Percentiles rank a stretch among this genome's conserved stretches.
phyloP scores from a whole-genome alignment of 1,284 basidiomycete genomes.

The Hymenochaete sp. region DNA sequence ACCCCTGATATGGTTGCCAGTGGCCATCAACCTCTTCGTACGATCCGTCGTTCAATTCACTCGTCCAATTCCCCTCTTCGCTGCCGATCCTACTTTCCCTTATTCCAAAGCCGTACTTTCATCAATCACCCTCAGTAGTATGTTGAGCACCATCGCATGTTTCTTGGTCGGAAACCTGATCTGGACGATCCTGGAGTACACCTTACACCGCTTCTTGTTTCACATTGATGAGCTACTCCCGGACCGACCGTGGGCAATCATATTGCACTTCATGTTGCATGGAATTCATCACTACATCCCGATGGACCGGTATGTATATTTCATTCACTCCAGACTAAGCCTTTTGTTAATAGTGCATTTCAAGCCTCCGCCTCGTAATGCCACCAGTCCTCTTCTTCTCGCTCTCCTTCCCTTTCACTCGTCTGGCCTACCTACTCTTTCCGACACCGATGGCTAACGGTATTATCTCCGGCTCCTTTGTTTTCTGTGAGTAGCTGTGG shows the following conservation, averaged over 20 bases:
- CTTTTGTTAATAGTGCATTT: constrained; percentile 10
- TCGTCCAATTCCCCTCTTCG: constrained; percentile 49
- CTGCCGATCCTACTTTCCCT: constrained; percentile 46
- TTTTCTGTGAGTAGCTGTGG: constrained; percentile 69
- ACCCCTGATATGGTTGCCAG: constrained; percentile 88
- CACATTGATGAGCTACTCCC: constrained; percentile 91
- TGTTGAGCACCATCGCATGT: constrained; percentile 48
- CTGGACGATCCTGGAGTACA: constrained; percentile 95
- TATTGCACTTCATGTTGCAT: constrained; percentile 89
- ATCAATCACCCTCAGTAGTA: constrained; percentile 38
- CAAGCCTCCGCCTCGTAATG: constrained; percentile 90
- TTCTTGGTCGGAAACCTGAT: constrained; percentile 80
- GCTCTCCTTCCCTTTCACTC: constrained; percentile 84
- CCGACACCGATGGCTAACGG: constrained; percentile 84
- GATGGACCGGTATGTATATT: constrained; percentile 70
- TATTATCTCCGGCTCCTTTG: constrained; percentile 85
- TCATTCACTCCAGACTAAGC: neutral
- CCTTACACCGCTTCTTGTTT: constrained; percentile 96
- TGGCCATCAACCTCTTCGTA: constrained; percentile 72
- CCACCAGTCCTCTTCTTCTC: constrained; percentile 80
- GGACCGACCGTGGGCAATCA: constrained; percentile 73
- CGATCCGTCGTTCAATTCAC: constrained; percentile 82
- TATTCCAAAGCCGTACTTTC: constrained; percentile 32
- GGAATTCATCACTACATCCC: constrained; percentile 98
- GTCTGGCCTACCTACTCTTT: constrained; percentile 79